A percentile compares a stretch with the other conserved stretches of the same genome.
These are phyloP conservation scores for Alternaria rosae DNA, from an alignment of 2,329 filamentous ascomycete genomes.

Conservation along the genomic window DNA sequence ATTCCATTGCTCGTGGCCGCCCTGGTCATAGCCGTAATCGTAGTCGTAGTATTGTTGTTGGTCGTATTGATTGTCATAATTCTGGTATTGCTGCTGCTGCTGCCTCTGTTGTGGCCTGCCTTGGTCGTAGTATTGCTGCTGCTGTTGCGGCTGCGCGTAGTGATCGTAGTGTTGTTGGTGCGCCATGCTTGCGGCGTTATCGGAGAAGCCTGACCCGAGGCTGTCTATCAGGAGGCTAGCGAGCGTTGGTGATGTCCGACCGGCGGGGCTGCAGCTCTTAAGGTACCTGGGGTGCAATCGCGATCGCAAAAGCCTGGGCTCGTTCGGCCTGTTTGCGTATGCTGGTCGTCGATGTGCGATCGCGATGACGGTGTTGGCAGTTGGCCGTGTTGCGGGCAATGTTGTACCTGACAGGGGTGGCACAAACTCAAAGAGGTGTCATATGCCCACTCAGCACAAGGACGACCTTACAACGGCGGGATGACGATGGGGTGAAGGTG, in stretches of 20 bases:
- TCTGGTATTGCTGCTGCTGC: constrained; percentile 36
- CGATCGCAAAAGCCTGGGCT: constrained; percentile 5
- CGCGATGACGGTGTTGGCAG: not conserved
- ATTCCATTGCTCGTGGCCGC: constrained; percentile 45
- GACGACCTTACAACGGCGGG: constrained; percentile 6
- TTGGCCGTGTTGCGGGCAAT: constrained; percentile 17
- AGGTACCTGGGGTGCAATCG: constrained; percentile 9
- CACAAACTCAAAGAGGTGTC: constrained; percentile 26
- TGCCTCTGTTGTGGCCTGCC: constrained; percentile 16
- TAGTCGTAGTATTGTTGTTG: constrained; percentile 45
- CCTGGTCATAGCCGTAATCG: constrained; percentile 46
- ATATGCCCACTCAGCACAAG: constrained; percentile 11
- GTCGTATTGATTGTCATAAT: constrained; percentile 40
- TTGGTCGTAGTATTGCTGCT: constrained; percentile 45
- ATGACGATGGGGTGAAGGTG: constrained; percentile 16
- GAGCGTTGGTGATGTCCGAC: constrained; percentile 31
- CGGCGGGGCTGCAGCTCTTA: constrained; percentile 24
- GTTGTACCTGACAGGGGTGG: constrained; percentile 31
- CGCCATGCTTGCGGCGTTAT: constrained; percentile 45
- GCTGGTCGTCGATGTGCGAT: constrained; percentile 11
- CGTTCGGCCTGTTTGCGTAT: constrained; percentile 21
- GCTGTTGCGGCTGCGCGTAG: constrained; percentile 46
- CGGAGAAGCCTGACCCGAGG: constrained; percentile 25
- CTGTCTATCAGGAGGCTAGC: constrained; percentile 28
- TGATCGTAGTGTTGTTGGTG: constrained; percentile 50